Conservation (phyloP, 768 basidiomycete species). For the Tricholoma matsutake region DNA sequence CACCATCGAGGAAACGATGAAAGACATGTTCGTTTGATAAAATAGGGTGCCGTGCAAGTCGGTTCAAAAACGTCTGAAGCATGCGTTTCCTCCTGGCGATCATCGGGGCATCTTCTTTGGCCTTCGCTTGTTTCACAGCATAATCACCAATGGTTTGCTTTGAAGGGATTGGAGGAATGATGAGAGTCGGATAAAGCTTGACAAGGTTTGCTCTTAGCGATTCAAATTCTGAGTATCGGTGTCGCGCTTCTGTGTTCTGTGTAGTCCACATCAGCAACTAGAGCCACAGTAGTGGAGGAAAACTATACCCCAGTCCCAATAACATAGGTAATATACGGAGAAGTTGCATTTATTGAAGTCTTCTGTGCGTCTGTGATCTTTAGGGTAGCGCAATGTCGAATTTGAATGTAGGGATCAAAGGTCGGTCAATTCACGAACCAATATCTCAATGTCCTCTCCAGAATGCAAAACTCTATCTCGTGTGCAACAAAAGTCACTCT, state of each 20-base stretch:
- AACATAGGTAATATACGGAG: constrained; percentile 93
- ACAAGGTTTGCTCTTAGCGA: constrained; percentile 80
- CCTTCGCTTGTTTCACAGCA: constrained; percentile 94
- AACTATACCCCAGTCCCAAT: constrained; percentile 77
- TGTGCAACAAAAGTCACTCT: constrained; percentile 76
- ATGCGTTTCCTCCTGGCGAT: constrained; percentile 92
- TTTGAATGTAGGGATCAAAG: neutral
- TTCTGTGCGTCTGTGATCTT: constrained; percentile 96
- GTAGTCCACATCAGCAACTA: neutral
- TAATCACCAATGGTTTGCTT: constrained; percentile 96
- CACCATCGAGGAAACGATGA: constrained; percentile 92
- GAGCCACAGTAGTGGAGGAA: constrained; percentile 5
- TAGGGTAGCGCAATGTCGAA: neutral
- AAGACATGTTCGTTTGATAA: constrained; percentile 95
- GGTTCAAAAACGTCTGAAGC: constrained; percentile 92
- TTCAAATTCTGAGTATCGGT: constrained; percentile 98
- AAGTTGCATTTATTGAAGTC: constrained; percentile 83
- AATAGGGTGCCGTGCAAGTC: constrained; percentile 88
- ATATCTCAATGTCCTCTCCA: constrained; percentile 78
- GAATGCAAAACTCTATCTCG: constrained; percentile 77
- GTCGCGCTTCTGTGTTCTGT: constrained; percentile 77
- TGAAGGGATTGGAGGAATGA: constrained; percentile 96
- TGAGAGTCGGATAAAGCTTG: constrained; percentile 91
- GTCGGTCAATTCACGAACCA: constrained; percentile 43
- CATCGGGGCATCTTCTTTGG: constrained; percentile 91